Evolutionary conservation across 2,329 filamentous ascomycete species (phyloP).

Genomic region (Mycogone perniciosa): DNA sequence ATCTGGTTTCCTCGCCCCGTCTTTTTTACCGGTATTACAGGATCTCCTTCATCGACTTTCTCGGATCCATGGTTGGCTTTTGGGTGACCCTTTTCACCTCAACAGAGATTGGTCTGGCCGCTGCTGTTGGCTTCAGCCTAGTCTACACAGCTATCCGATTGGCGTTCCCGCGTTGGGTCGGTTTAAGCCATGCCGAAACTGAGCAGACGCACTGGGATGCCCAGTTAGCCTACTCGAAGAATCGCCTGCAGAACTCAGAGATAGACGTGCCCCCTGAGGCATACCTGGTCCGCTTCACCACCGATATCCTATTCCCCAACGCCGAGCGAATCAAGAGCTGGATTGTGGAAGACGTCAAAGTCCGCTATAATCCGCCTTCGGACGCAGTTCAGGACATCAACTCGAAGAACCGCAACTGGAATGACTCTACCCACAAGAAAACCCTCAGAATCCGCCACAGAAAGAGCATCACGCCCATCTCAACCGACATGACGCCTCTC

Average conservation of each 20-base stretch:
- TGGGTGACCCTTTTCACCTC: conserved; percentile 58
- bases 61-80: conserved; percentile 56
- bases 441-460: conserved; percentile 38
- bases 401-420: conserved; percentile 44
- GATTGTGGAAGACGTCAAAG: conserved; percentile 44
- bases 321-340: conserved; percentile 45
- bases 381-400: conserved; percentile 35
- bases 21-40: conserved; percentile 60
- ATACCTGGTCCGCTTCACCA: conserved; percentile 50
- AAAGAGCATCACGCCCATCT: conserved; percentile 27
- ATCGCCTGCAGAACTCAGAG: conserved; percentile 13
- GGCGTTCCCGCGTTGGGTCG: conserved; percentile 44
- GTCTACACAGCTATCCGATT: conserved; percentile 53
- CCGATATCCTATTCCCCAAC: conserved; percentile 56
- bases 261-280: conserved; percentile 39
- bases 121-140: conserved; percentile 57
- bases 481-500: conserved; percentile 33
- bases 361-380: conserved; percentile 32
- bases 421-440: conserved; percentile 43
- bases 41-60: conserved; percentile 58
- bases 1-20: conserved; percentile 51
- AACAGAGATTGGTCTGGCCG: conserved; percentile 53
- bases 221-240: conserved; percentile 21
- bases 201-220: conserved; percentile 17
- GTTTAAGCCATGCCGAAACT: conserved; percentile 24